phyloP scores from a whole-genome alignment of 2,329 filamentous ascomycete genomes.

The Aspergillus awamori region DNA sequence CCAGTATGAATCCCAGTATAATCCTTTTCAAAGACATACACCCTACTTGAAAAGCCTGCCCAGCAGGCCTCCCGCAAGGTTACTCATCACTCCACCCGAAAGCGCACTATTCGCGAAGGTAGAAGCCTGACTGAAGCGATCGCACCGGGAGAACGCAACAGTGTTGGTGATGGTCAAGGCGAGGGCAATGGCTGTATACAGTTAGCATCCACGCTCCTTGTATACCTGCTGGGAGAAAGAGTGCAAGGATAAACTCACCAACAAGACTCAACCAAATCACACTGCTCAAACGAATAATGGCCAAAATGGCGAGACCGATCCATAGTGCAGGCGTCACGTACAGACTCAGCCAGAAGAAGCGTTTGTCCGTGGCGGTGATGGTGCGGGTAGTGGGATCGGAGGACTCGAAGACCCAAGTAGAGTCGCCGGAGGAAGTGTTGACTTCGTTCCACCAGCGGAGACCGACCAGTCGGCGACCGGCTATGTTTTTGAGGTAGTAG shows the following conservation, averaged over 20 bases:
- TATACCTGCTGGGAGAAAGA: background rate
- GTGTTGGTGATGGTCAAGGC: constrained; percentile 56
- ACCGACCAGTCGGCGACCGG: constrained; percentile 54
- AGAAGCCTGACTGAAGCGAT: constrained; percentile 60
- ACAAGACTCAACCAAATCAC: constrained; percentile 56
- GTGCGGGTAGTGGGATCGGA: constrained; percentile 48
- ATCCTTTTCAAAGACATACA: background rate
- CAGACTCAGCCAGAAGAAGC: constrained; percentile 56
- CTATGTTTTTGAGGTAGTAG: constrained; percentile 57
- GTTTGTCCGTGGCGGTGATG: constrained; percentile 52
- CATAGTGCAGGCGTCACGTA: constrained; percentile 53
- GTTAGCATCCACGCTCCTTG: background rate
- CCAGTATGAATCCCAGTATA: constrained; percentile 1
- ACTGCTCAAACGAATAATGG: constrained; percentile 49
- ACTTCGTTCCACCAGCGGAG: constrained; percentile 58
- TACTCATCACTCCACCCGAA: constrained; percentile 57
- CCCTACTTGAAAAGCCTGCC: constrained; percentile 56
- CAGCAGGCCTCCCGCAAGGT: constrained; percentile 58
- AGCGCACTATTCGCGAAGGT: constrained; percentile 60
- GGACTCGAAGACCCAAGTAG: constrained; percentile 56
- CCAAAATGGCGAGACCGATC: constrained; percentile 52
- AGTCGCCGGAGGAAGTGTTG: constrained; percentile 50
- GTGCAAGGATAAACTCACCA: constrained; percentile 41
- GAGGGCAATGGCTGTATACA: constrained; percentile 49
- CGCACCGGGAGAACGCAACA: constrained; percentile 55